Evolutionary conservation across 2,329 filamentous ascomycete genomes (phyloP), one percentile per base, ranked within the genome.

Genomic region (Reticulascus tulasneorum): DNA sequence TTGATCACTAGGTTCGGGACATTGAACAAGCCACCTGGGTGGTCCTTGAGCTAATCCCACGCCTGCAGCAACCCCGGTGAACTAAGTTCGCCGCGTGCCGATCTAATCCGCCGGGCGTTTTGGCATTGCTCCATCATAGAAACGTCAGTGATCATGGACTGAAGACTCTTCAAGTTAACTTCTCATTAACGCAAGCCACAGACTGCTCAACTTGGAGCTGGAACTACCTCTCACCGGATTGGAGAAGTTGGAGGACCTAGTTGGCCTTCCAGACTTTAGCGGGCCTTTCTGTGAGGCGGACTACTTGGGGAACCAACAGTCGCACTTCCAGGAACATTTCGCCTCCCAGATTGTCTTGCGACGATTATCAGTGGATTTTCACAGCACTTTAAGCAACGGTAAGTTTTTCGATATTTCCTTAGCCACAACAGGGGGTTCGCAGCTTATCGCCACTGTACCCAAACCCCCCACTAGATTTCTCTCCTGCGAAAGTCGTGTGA

Each of bases 121-220:
- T 79, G 75, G 75, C 69, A 73, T 44, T 79, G 75, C 46, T 68
- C 68, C 9, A 66, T 77, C 23, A 69, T 69, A 52, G 72, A 75
- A 47, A 71, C 69, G 68, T 73, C 59, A 37, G 61, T 40, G 12
- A 12, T 15, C 17, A 24, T 22, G 16, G 16, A 22, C 13, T 27
- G 17, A 9, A 9, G 23, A 24, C 9, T 24, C n/a, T n/a, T n/a
- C 23, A 24, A n/a, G 19, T 29, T 46, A 34, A 34, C 7, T 21
- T 37, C 47, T 56, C 29, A 55, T 8, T 19, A 21, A 11, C 13
- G 28, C 13, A 10, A 21, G 11, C 9, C 8, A 6, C 9, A 15
- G 27, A 29, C 27, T 29, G 27, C 62, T 79, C 32, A 68, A 78
- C 40, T 60, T 79, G 36, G 78, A 82, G 42, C 63, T 82, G 9